Evolutionary conservation across 176 grass and related monocot species (phyloP).

Genomic region (Chrysopogon serrulatus): DNA sequence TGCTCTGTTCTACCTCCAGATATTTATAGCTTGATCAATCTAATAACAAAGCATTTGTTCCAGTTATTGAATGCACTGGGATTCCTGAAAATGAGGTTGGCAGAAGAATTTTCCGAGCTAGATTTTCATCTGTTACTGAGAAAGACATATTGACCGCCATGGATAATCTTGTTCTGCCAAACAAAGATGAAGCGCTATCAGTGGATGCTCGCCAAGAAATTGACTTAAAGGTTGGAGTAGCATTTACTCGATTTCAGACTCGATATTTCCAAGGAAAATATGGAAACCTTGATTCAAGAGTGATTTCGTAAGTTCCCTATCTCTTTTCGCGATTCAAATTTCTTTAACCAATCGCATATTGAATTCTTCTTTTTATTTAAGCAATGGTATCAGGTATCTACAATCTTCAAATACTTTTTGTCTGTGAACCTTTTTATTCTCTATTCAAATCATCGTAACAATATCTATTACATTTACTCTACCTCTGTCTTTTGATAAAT

Average conservation of each 20-base stretch:
- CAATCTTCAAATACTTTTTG: conserved; percentile 4
- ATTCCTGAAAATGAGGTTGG: conserved; percentile 78
- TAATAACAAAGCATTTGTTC: conserved; percentile 16
- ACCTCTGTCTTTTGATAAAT: conserved; percentile 3
- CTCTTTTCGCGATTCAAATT: conserved; percentile 22
- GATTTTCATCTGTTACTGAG: conserved; percentile 90
- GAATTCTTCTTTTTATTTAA: not conserved
- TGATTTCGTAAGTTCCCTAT: conserved; percentile 88
- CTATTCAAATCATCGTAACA: not conserved
- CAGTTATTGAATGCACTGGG: conserved; percentile 88
- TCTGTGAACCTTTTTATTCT: not conserved
- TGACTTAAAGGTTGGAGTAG: conserved; percentile 96
- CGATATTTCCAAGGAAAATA: conserved; percentile 97
- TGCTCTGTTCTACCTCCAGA: not conserved
- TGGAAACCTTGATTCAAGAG: conserved; percentile 97
- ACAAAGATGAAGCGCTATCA: conserved; percentile 80
- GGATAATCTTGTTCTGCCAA: conserved; percentile 80
- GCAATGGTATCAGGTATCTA: not conserved
- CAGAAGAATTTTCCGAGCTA: conserved; percentile 82
- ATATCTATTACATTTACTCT: conserved; percentile 3
- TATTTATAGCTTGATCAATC: not conserved
- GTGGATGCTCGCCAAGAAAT: conserved; percentile 98
- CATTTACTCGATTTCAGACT: conserved; percentile 98
- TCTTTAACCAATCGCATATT: conserved; percentile 8
- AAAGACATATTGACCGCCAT: conserved; percentile 84